These are phyloP conservation scores for Verticillium albo-atrum DNA, from an alignment of 2,329 filamentous ascomycete species.

Conservation along the genomic window DNA sequence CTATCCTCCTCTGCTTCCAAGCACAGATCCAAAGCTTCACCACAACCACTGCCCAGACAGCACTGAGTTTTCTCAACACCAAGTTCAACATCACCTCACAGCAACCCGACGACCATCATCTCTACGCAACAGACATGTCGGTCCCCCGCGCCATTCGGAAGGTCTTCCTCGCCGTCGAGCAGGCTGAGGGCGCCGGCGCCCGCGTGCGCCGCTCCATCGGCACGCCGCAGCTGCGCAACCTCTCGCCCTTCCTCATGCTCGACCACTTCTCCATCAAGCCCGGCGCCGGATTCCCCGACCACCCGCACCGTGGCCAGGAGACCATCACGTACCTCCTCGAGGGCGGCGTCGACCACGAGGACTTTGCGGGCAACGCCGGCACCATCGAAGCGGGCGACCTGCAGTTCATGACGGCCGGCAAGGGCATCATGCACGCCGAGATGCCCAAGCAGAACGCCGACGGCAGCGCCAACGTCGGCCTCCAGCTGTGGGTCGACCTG, in stretches of 20 bases:
- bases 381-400: slow-evolving; percentile 84
- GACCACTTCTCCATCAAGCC: slow-evolving; percentile 82
- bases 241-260: slow-evolving; percentile 93
- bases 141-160: slow-evolving; percentile 73
- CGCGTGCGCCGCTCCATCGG: slow-evolving; percentile 84
- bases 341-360: slow-evolving; percentile 85
- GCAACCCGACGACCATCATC: slow-evolving; percentile 11
- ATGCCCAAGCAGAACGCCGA: slow-evolving; percentile 82
- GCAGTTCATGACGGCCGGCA: slow-evolving; percentile 96
- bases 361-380: slow-evolving; percentile 81
- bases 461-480: slow-evolving; percentile 73
- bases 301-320: slow-evolving; percentile 79
- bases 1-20: slow-evolving; percentile 19
- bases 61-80: slow-evolving; percentile 3
- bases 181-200: slow-evolving; percentile 84
- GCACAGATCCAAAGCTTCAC: slow-evolving; percentile 15
- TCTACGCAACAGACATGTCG: slow-evolving; percentile 52
- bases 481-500: slow-evolving; percentile 95
- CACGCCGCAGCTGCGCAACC: slow-evolving; percentile 75
- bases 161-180: slow-evolving; percentile 78
- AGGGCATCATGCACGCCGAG: slow-evolving; percentile 90
- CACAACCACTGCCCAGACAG: slow-evolving; percentile 6
- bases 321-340: slow-evolving; percentile 84
- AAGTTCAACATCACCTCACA: not conserved
- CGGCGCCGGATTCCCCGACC: slow-evolving; percentile 86